These are phyloP conservation scores for Colletotrichum sojae DNA, from an alignment of 2,329 filamentous ascomycete species.

Conservation along the genomic window DNA sequence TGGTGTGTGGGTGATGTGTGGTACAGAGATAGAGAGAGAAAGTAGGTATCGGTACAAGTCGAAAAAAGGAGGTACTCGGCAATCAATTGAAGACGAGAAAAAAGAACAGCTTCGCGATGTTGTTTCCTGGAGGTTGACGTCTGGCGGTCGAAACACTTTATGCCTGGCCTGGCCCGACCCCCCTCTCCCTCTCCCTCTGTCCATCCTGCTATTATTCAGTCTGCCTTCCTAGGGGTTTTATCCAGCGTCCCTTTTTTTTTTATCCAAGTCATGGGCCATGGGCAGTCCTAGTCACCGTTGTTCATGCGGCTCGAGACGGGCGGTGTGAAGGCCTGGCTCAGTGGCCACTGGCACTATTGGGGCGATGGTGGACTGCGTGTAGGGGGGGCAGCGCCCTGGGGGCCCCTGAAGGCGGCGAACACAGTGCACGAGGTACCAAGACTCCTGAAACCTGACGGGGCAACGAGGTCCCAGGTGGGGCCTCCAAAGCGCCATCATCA, in stretches of 20 bases:
- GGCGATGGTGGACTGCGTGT: too few species aligned
- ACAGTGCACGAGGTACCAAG: conserved; percentile 24
- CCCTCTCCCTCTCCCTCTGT: conserved; percentile 4
- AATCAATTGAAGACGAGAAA: conserved; percentile 8
- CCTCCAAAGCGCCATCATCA: too few species aligned
- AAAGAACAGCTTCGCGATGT: conserved; percentile 10
- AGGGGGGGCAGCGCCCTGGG: too few species aligned
- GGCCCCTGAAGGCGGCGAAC: conserved; percentile 1
- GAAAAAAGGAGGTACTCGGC: not conserved
- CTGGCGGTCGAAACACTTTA: conserved; percentile 39
- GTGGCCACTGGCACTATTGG: conserved; percentile 11
- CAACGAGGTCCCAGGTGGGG: conserved; percentile 43
- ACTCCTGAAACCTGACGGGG: conserved; percentile 51
- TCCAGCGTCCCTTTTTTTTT: conserved; percentile 17
- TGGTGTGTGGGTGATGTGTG: not conserved
- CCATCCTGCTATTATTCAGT: conserved; percentile 7
- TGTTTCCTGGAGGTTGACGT: conserved; percentile 36
- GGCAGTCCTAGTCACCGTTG: conserved; percentile 36
- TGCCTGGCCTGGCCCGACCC: conserved; percentile 9
- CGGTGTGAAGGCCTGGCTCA: conserved; percentile 20
- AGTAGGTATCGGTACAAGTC: not conserved
- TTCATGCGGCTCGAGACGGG: conserved; percentile 34
- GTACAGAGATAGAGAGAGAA: not conserved
- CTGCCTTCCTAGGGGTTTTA: not conserved
- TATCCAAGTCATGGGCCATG: conserved; percentile 36